Base-by-base conservation (phyloP, 2,329 filamentous ascomycete species). In the Emmonsiellopsis sp. region DNA sequence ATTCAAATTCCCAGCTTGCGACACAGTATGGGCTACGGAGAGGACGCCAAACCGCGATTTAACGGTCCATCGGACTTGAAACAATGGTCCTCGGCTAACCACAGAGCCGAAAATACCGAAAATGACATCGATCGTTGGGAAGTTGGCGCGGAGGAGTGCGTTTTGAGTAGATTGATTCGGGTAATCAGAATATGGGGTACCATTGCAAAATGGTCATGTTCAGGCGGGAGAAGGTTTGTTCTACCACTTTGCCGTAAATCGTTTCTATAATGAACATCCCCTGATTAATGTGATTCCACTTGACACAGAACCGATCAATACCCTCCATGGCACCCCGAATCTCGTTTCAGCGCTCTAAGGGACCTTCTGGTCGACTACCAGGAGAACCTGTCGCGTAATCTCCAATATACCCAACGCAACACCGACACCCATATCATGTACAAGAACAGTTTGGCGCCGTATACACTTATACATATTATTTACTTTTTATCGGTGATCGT, bases 131-230 rank as follows among this genome's bases (percentile, higher is more conserved):
- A 75, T 40, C 70, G 73, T 43, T 79, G 79, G 70, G 78, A 81
- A 61, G 64, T 76, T 43, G 79, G 77, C 10, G 69, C 73, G 0
- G 72, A 77, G 50, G 79, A 82, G 60, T 75, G 77, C 15, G 70
- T 80, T 13, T 64, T 80, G 26, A 78, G 77, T 50, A 75, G 79
- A 48, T 78, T 79, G 50, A 76, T 82, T 61, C 77, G 75, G 46
- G 73, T 78, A 26, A 67, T 79, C 43, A 74, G 78, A n/a, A 72
- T 80, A 15, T 81, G 78, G 65, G 76, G 78, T n/a, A 74, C 74
- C 54, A 74, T 81, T 35, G 72, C 77, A 47, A 73, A 76, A 50
- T 82, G 79, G 78, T 76, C 77, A 1, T 79, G 76, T 58, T 70
- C 73, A 34, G 76, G 76, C 30, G 77, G 78, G n/a, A 69, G 79